Evolutionary conservation across 257 asterid genomes (phyloP).

Genomic region (Marsdenia floribunda): DNA sequence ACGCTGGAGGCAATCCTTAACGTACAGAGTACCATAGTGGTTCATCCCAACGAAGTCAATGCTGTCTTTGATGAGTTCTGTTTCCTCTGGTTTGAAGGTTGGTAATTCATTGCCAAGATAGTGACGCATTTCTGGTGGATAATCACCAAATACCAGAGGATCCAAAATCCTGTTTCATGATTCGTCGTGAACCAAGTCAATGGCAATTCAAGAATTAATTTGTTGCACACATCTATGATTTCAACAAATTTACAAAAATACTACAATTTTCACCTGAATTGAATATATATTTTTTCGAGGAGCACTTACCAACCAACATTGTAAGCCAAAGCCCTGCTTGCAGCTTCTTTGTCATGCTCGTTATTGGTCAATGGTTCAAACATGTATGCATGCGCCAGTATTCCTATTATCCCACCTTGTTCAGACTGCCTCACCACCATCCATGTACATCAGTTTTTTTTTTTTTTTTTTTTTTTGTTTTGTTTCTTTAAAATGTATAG

Average conservation of each 20-base stretch:
- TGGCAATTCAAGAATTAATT: no score
- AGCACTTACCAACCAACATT: constrained; percentile 50
- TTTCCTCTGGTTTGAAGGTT: constrained; percentile 49
- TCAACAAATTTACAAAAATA: not conserved
- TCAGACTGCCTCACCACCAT: constrained; percentile 30
- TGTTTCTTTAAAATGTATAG: no score
- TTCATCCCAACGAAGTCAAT: constrained; percentile 74
- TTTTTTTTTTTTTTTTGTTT: no score
- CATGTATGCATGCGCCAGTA: constrained; percentile 41
- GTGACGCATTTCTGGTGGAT: constrained; percentile 64
- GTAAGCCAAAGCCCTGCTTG: constrained; percentile 48
- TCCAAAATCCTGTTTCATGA: constrained; percentile 48
- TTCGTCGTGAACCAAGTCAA: no score
- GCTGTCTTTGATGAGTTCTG: constrained; percentile 38
- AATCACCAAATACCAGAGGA: constrained; percentile 65
- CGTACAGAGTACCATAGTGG: constrained; percentile 61
- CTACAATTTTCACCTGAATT: not conserved
- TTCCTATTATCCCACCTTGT: constrained; percentile 48
- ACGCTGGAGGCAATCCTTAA: constrained; percentile 48
- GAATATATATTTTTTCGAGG: not conserved
- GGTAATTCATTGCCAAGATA: constrained; percentile 48
- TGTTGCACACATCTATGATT: no score
- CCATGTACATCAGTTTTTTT: no score
- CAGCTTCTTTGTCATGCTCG: constrained; percentile 48
- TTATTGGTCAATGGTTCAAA: constrained; percentile 41